phyloP scores from a whole-genome alignment of 2,329 filamentous ascomycete species.

The Orbilia blumenaviensis region DNA sequence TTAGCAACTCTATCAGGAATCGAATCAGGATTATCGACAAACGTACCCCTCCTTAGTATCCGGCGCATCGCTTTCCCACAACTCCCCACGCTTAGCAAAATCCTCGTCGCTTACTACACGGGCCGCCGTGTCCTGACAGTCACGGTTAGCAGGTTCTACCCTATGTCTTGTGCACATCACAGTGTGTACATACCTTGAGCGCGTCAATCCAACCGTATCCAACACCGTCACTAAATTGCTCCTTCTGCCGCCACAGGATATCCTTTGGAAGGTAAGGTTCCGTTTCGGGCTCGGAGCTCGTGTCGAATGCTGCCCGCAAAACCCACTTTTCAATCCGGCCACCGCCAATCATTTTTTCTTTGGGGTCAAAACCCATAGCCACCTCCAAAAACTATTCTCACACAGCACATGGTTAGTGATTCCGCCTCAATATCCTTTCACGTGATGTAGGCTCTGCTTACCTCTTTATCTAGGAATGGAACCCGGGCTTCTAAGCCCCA shows the following conservation, averaged over 20 bases:
- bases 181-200: conserved; percentile 68
- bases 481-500: conserved; percentile 98
- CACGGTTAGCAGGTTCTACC: not conserved
- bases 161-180: no score
- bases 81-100: conserved; percentile 96
- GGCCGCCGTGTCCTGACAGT: conserved; percentile 78
- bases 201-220: conserved; percentile 99
- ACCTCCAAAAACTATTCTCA: conserved; percentile 81
- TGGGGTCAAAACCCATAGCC: conserved; percentile 90
- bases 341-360: conserved; percentile 93
- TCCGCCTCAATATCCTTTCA: not conserved
- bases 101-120: conserved; percentile 91
- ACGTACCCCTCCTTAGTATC: conserved; percentile 94
- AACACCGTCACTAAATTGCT: conserved; percentile 98
- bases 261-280: conserved; percentile 91
- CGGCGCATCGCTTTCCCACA: conserved; percentile 92
- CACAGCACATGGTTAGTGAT: conserved; percentile 23
- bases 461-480: conserved; percentile 94
- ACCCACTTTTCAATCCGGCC: conserved; percentile 97
- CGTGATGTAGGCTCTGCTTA: conserved; percentile 57
- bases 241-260: conserved; percentile 98
- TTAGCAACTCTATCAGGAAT: conserved; percentile 24
- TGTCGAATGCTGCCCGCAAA: conserved; percentile 96
- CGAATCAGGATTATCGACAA: not conserved
- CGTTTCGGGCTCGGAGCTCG: conserved; percentile 79